Evolutionary conservation across 2,329 filamentous ascomycete genomes (phyloP), one percentile per base, ranked within the genome.

Genomic region (Capronia epimyces): DNA sequence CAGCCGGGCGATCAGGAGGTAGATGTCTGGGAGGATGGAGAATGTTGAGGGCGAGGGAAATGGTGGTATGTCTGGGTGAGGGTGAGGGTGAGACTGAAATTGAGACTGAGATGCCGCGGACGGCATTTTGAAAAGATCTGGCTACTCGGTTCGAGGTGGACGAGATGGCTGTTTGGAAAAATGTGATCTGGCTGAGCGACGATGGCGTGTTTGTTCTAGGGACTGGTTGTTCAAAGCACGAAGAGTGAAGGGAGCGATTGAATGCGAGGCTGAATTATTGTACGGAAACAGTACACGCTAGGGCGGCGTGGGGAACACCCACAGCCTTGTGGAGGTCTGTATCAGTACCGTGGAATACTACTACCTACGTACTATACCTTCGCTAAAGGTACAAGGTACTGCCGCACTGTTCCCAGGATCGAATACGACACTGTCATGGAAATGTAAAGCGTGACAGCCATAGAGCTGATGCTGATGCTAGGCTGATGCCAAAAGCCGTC

Each of bases 21-120:
- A 84, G 47, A 96, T 81, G 63, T 89, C 82, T 21, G 89, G 88
- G 47, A 95, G 79, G 60, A 89, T 81, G 73, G 95, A 90, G 71
- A 96, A 88, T 43, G 82, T 82, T 68, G 90, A 84, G 22, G 90
- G 86, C 43, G 87, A 80, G 56, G 93, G 85, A 49, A 84, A 81
- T 2, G 79, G 71, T 27, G 55, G 55, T 13, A 58, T 44, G 41
- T 58, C 53, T 2, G 53, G 48, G 39, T 56, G 50, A 3, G 15
- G 27, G 16, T 48, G 29, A 10, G 16, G 22, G 12, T n/a, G n/a
- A n/a, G n/a, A n/a, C n/a, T n/a, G n/a, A n/a, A n/a, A n/a, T n/a
- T n/a, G n/a, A n/a, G n/a, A n/a, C n/a, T n/a, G n/a, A n/a, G 52
- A 25, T 20, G 48, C 29, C 2, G 48, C 29, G 25, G 56, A 56